phyloP scores from a whole-genome alignment of 805 yeast genomes.

The Saccharomycopsis vini region DNA sequence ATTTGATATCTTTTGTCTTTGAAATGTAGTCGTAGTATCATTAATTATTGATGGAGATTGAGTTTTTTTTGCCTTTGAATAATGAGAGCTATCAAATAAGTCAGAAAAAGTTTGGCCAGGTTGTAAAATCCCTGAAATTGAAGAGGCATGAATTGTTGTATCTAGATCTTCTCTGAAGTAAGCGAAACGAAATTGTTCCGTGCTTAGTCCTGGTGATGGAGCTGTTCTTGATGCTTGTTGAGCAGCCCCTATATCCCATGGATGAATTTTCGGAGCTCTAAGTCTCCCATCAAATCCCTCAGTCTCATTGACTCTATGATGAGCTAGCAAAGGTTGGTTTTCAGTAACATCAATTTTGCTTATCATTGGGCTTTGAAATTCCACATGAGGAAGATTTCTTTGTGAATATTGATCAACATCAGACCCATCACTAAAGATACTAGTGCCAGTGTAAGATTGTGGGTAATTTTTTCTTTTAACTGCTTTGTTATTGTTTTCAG shows the following conservation, averaged over 20 bases:
- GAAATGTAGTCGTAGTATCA: no score
- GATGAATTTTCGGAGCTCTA: constrained; percentile 66
- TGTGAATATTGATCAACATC: no score
- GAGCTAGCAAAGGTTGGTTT: constrained; percentile 4
- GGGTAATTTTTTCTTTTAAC: constrained; percentile 4
- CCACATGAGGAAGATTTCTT: no score
- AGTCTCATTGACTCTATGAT: constrained; percentile 39
- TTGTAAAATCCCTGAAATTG: constrained; percentile 70
- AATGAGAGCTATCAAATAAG: constrained; percentile 43
- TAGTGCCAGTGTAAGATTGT: background rate
- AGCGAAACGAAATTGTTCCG: constrained; percentile 71
- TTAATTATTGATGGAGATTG: background rate
- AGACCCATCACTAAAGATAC: no score
- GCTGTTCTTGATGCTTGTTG: background rate
- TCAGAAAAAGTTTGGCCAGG: constrained; percentile 54
- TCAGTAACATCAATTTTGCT: constrained; percentile 14
- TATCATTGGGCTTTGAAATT: constrained; percentile 15
- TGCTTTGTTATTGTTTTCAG: constrained; percentile 5
- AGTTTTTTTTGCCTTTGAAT: constrained; percentile 16
- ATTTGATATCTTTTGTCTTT: no score
- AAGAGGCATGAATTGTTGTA: constrained; percentile 84
- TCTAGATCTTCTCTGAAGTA: constrained; percentile 86
- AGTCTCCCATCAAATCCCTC: constrained; percentile 53
- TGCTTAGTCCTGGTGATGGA: background rate
- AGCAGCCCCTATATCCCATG: constrained; percentile 47